These are phyloP conservation scores for Geopyxis carbonaria DNA, from an alignment of 495 filamentous ascomycete genomes.

Conservation along the genomic window DNA sequence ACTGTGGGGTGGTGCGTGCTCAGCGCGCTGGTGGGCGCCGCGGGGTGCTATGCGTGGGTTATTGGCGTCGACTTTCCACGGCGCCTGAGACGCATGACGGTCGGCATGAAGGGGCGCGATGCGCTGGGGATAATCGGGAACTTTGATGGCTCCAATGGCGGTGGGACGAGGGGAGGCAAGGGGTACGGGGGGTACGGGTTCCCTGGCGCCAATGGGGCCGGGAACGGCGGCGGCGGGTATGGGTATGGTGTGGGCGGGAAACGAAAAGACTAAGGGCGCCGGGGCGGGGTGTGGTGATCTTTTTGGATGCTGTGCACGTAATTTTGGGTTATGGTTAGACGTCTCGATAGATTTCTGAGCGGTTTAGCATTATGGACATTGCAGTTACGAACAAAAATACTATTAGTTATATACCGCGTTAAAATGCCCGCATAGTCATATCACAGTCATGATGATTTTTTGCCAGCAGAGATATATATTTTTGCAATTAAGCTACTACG, in stretches of 20 bases:
- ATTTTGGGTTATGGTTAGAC: too few species aligned
- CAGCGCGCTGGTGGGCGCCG: slow-evolving; percentile 30
- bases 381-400: too few species aligned
- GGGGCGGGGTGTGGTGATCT: not conserved
- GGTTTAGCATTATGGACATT: too few species aligned
- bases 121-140: too few species aligned
- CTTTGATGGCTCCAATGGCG: slow-evolving; percentile 27
- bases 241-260: slow-evolving; percentile 32
- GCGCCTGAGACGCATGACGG: slow-evolving; percentile 31
- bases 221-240: slow-evolving; percentile 21
- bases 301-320: too few species aligned
- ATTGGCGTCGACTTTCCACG: slow-evolving; percentile 29
- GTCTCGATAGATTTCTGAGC: too few species aligned
- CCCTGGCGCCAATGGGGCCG: slow-evolving; percentile 24
- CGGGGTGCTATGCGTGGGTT: slow-evolving; percentile 25
- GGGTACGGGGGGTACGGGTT: slow-evolving; percentile 36
- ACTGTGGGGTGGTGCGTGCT: slow-evolving; percentile 23
- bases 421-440: too few species aligned
- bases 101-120: slow-evolving; percentile 32
- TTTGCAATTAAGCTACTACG: too few species aligned
- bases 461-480: too few species aligned
- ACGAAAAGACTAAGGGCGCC: slow-evolving; percentile 36
- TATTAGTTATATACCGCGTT: too few species aligned
- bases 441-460: too few species aligned
- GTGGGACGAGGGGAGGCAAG: slow-evolving; percentile 30